A percentile compares a stretch with the other conserved stretches of the same genome.
Conservation (phyloP, 768 basidiomycete species). For the Boletus vermiculosoides region DNA sequence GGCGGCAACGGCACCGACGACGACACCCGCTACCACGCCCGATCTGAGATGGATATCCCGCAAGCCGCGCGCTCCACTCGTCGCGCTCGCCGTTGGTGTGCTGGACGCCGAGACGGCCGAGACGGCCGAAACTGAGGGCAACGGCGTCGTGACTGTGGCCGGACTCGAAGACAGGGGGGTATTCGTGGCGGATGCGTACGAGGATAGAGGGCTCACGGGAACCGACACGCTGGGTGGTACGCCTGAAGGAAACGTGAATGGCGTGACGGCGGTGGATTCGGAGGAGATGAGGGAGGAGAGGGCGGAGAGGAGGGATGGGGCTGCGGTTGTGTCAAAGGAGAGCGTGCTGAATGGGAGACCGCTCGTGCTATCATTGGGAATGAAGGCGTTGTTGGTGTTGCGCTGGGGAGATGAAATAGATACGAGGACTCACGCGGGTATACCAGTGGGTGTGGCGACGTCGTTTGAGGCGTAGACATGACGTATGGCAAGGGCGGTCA, state of each 20-base stretch:
- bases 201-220: no score
- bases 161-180: neutral
- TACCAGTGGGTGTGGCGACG: slow-evolving; percentile 11
- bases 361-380: no score
- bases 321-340: slow-evolving; percentile 25
- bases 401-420: no score
- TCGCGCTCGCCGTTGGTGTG: slow-evolving; percentile 8
- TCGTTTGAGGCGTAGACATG: slow-evolving; percentile 6
- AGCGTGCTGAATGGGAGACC: slow-evolving; percentile 15
- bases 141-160: neutral
- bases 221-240: no score
- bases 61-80: slow-evolving; percentile 3
- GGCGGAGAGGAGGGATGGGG: slow-evolving; percentile 16
- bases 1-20: slow-evolving; percentile 6
- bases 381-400: no score
- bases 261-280: slow-evolving; percentile 18
- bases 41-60: neutral
- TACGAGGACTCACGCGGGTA: slow-evolving; percentile 28
- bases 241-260: neutral
- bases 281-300: slow-evolving; percentile 30
- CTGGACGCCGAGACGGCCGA: neutral
- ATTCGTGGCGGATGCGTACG: neutral
- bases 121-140: neutral
- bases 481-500: slow-evolving; percentile 8
- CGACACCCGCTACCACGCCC: neutral